Base-by-base conservation (phyloP, 768 basidiomycete species). In the Podaxis sp. region DNA sequence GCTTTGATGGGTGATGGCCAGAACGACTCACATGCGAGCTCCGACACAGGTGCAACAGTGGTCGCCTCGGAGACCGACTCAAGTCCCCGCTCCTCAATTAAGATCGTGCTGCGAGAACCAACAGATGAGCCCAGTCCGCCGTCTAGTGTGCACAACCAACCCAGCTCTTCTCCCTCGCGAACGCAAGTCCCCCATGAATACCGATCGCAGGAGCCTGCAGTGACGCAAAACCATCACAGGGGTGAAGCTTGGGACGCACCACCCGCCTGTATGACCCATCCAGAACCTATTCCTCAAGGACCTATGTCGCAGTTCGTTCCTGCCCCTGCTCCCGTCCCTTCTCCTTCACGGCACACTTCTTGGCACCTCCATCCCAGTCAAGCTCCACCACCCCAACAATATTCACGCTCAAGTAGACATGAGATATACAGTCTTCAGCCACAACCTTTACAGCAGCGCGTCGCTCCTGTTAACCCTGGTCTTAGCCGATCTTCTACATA, bases 1-100 rank as follows among this genome's bases (percentile, higher is more conserved):
- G 71, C 70, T 19, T 67, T 74, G 72, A 62, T 74, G 36, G 56
- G 53, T n/a, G 55, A 36, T 7, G 64, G 59, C 12, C 64, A 65
- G 40, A 52, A 65, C 49, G 62, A 64, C 30, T 59, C 49, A 49
- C 65, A 57, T 53, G 59, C 65, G 46, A 53, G 65, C 30, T 44
- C 58, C 17, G 48, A 33, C 28, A 38, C 54, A 13, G 36, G 36
- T 17, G 11, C 54, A 19, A 56, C 55, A 26, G 46, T 30, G 28
- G n/a, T 48, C 39, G 24, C 17, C 17, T 24, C 49, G 30, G 61
- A 57, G 19, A 6, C 19, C 8, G 36, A 55, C 22, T 49, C 54
- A 15, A 63, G 48, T 22, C 33, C 36, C 22, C 46, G 9, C 28
- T 17, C 11, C 38, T 52, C 40, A 22, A 15, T 49, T 11, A 55